A percentile compares a stretch with the other conserved stretches of the same genome.
Conservation (phyloP, 306 rosid genomes). For the Senna siamea region DNA sequence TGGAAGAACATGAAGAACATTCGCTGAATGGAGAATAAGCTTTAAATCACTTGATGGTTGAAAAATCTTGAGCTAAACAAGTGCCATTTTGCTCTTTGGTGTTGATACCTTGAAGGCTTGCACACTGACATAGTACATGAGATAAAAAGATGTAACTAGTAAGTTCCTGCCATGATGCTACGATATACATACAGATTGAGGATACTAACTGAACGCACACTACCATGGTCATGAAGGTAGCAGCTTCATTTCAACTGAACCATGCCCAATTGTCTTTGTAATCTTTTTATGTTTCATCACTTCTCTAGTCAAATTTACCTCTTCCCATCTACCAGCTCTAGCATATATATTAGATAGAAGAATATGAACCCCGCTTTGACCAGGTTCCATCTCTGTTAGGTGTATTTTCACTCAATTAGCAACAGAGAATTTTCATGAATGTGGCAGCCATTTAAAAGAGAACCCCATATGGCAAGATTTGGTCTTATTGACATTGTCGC, state of each 20-base stretch:
- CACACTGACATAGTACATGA: too few species aligned
- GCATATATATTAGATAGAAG: constrained; percentile 83
- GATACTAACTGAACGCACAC: too few species aligned
- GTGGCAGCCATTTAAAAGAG: constrained; percentile 80
- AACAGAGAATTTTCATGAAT: constrained; percentile 67
- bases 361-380: constrained; percentile 64
- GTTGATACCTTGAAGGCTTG: too few species aligned
- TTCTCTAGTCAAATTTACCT: constrained; percentile 62
- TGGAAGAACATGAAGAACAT: too few species aligned
- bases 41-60: too few species aligned
- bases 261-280: constrained; percentile 65
- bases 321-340: constrained; percentile 70
- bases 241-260: constrained; percentile 63
- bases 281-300: constrained; percentile 53
- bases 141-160: too few species aligned
- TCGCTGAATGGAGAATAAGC: too few species aligned
- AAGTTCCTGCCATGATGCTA: too few species aligned
- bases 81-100: too few species aligned
- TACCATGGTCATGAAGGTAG: constrained; percentile 25
- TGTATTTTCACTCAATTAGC: constrained; percentile 55
- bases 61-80: too few species aligned
- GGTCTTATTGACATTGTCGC: constrained; percentile 58
- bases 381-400: constrained; percentile 53
- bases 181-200: neutral
- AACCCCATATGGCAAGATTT: constrained; percentile 64